These are phyloP conservation scores for Blastobotrys attinorum DNA, from an alignment of 805 yeast genomes.

Conservation along the genomic window DNA sequence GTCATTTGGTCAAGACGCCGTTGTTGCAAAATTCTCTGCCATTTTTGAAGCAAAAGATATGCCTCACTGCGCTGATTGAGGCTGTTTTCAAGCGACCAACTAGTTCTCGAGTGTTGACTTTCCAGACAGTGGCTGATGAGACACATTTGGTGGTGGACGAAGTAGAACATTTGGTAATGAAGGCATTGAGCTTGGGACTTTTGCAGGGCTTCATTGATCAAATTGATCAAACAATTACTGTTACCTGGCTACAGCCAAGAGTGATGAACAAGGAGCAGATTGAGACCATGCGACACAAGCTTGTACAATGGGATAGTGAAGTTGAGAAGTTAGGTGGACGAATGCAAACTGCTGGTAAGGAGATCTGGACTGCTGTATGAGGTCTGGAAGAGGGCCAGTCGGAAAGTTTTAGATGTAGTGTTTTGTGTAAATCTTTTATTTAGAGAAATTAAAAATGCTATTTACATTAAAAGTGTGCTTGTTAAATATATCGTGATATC, in stretches of 20 bases:
- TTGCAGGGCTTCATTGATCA: constrained; percentile 89
- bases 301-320: constrained; percentile 69
- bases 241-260: constrained; percentile 95
- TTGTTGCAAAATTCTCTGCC: constrained; percentile 49
- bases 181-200: constrained; percentile 76
- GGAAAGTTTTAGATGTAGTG: too few species aligned
- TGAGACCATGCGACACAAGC: constrained; percentile 60
- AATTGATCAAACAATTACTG: constrained; percentile 65
- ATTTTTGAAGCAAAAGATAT: constrained; percentile 81
- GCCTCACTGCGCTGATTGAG: constrained; percentile 87
- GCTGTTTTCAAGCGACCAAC: constrained; percentile 71
- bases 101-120: constrained; percentile 63
- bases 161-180: constrained; percentile 87
- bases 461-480: too few species aligned
- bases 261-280: constrained; percentile 80
- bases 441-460: too few species aligned
- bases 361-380: constrained; percentile 53
- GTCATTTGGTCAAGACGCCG: constrained; percentile 41
- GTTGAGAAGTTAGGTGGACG: constrained; percentile 58
- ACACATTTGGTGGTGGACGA: constrained; percentile 59
- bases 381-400: too few species aligned
- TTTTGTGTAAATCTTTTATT: too few species aligned
- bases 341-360: constrained; percentile 54
- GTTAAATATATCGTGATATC: background rate
- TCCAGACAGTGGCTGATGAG: constrained; percentile 64